These are phyloP conservation scores for Ophiocordyceps camponoti-floridani DNA, from an alignment of 2,329 filamentous ascomycete species.

Conservation along the genomic window DNA sequence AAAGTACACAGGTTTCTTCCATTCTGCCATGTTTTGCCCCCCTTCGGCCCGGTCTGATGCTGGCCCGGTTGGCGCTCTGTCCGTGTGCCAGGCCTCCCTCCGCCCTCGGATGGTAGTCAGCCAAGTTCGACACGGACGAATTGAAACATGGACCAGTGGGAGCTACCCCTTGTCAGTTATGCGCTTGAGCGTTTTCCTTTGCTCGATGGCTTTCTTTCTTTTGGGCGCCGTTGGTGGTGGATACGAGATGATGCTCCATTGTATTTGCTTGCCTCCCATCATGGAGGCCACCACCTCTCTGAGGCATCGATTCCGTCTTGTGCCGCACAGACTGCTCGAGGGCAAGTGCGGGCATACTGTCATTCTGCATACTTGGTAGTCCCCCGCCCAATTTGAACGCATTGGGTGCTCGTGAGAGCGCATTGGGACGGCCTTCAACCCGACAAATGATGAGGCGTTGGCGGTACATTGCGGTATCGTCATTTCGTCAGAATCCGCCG, in stretches of 20 bases:
- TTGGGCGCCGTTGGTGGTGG: background rate
- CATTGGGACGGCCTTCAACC: background rate
- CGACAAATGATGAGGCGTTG: background rate
- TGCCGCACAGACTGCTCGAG: too few relatives aligned
- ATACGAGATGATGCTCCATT: background rate
- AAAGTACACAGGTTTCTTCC: background rate
- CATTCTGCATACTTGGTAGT: too few relatives aligned
- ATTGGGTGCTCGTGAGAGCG: background rate
- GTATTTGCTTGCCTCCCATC: background rate
- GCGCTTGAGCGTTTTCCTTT: background rate
- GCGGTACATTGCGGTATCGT: background rate
- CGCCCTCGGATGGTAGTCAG: background rate
- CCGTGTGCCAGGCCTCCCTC: background rate
- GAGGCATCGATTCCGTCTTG: background rate
- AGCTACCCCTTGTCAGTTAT: background rate
- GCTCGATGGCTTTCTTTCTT: background rate
- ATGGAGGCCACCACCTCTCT: background rate
- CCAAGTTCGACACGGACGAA: background rate
- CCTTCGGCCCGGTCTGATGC: background rate
- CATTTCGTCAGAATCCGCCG: too few relatives aligned
- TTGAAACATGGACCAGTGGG: background rate
- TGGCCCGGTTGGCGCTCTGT: background rate
- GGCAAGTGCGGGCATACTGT: too few relatives aligned
- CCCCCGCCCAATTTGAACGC: too few relatives aligned
- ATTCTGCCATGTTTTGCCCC: background rate